Evolutionary conservation across 2,329 filamentous ascomycete genomes (phyloP).

Genomic region (Cordyceps farinosa): DNA sequence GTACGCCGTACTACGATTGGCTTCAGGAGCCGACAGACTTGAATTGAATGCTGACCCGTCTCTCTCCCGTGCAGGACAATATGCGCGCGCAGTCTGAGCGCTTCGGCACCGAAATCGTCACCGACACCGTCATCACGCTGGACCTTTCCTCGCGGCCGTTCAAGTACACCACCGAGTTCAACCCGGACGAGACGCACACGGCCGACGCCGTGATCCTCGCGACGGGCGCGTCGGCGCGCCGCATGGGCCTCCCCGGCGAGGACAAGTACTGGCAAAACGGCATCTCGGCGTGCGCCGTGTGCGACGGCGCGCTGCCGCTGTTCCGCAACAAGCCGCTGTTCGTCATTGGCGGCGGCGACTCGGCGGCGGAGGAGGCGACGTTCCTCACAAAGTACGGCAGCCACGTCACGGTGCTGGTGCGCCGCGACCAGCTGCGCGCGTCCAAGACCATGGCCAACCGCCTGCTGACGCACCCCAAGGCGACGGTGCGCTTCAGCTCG

Average conservation of each 20-base stretch:
- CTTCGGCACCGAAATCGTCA: constrained; percentile 90
- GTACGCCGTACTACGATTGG: constrained; percentile 34
- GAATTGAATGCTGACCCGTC: constrained; percentile 5
- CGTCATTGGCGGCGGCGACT: constrained; percentile 95
- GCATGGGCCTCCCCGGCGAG: constrained; percentile 80
- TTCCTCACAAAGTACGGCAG: constrained; percentile 97
- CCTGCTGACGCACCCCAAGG: constrained; percentile 78
- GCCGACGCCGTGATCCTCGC: constrained; percentile 92
- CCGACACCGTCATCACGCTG: constrained; percentile 85
- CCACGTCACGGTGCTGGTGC: constrained; percentile 90
- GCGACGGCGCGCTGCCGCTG: constrained; percentile 94
- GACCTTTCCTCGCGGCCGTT: constrained; percentile 84
- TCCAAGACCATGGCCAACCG: constrained; percentile 89
- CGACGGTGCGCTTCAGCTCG: constrained; percentile 83
- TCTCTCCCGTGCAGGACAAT: constrained; percentile 55
- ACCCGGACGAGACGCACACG: constrained; percentile 77
- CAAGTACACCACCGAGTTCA: constrained; percentile 89
- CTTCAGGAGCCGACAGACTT: no score
- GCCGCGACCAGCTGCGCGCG: constrained; percentile 80
- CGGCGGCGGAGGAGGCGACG: constrained; percentile 92
- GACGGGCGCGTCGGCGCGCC: constrained; percentile 86
- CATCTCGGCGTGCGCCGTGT: constrained; percentile 94
- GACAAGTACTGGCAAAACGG: constrained; percentile 97
- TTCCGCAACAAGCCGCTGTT: constrained; percentile 95
- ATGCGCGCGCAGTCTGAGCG: constrained; percentile 90